These are phyloP conservation scores for Teratosphaeria pseudoeucalypti DNA, from an alignment of 2,329 filamentous ascomycete genomes.

Conservation along the genomic window DNA sequence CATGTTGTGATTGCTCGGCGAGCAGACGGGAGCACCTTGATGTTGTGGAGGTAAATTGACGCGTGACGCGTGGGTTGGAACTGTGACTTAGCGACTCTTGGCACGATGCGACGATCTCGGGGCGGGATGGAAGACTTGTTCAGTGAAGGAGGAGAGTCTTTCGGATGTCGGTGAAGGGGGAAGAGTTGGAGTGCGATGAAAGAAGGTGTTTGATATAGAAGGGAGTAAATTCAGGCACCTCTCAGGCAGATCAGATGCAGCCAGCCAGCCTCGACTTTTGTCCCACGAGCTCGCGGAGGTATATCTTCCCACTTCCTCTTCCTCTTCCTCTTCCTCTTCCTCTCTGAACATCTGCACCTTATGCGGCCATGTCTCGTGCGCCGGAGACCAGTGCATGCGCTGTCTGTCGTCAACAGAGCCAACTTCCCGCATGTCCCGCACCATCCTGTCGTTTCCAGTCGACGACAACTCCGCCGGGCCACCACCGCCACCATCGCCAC, in stretches of 20 bases:
- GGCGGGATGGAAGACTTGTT: not conserved
- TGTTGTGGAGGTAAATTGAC: not conserved
- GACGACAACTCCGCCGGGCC: not conserved
- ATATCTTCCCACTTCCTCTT: no score
- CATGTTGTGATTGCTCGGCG: conserved; percentile 6
- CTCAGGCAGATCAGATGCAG: not conserved
- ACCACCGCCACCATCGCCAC: not conserved
- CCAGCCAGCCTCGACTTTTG: not conserved
- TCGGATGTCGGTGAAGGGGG: no score
- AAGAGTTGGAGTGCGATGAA: not conserved
- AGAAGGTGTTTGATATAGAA: not conserved
- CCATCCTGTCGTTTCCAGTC: not conserved
- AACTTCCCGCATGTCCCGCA: not conserved
- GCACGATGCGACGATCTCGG: not conserved
- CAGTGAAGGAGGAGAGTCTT: not conserved
- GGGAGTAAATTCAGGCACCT: no score
- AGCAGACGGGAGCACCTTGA: not conserved
- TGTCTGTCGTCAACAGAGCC: not conserved
- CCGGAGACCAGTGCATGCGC: not conserved
- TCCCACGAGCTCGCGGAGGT: not conserved
- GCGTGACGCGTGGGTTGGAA: not conserved
- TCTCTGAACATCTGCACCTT: not conserved
- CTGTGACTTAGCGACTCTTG: not conserved
- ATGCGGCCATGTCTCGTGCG: not conserved
- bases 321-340: no score